A percentile compares a stretch with the other conserved stretches of the same genome.
Conservation (phyloP, 1,284 basidiomycete genomes). For the Mixia osmundae region DNA sequence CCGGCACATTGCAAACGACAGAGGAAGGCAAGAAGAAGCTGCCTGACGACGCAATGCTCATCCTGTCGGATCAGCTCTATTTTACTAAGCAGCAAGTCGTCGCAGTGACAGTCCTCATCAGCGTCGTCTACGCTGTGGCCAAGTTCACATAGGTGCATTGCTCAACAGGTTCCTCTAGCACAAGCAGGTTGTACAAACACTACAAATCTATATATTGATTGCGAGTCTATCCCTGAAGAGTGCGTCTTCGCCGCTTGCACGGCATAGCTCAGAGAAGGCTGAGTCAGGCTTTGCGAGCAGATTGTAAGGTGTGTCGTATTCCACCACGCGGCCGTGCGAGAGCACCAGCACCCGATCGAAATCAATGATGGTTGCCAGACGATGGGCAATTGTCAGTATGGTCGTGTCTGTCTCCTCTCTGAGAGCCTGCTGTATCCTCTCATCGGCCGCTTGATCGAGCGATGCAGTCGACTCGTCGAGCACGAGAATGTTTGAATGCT, state of each 20-base stretch:
- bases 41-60: slow-evolving; percentile 16
- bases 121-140: too few relatives aligned
- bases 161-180: too few relatives aligned
- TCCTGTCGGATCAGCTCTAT: slow-evolving; percentile 15
- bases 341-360: slow-evolving; percentile 62
- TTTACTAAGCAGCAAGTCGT: too few relatives aligned
- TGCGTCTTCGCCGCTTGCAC: slow-evolving; percentile 10
- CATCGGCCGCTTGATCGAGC: slow-evolving; percentile 25
- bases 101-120: too few relatives aligned
- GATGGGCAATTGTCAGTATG: slow-evolving; percentile 23
- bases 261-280: slow-evolving; percentile 12
- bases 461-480: slow-evolving; percentile 31
- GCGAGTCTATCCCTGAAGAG: too few relatives aligned
- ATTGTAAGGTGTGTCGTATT: slow-evolving; percentile 28
- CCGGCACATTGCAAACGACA: not conserved
- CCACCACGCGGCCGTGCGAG: slow-evolving; percentile 38
- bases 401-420: slow-evolving; percentile 22
- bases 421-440: slow-evolving; percentile 26
- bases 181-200: too few relatives aligned
- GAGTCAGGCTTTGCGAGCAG: slow-evolving; percentile 19
- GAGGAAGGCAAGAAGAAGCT: slow-evolving; percentile 1
- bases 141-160: too few relatives aligned
- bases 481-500: slow-evolving; percentile 27
- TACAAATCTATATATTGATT: too few relatives aligned
- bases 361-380: slow-evolving; percentile 30